phyloP scores from a whole-genome alignment of 176 grass and related monocot species.

The Zea luxurians region DNA sequence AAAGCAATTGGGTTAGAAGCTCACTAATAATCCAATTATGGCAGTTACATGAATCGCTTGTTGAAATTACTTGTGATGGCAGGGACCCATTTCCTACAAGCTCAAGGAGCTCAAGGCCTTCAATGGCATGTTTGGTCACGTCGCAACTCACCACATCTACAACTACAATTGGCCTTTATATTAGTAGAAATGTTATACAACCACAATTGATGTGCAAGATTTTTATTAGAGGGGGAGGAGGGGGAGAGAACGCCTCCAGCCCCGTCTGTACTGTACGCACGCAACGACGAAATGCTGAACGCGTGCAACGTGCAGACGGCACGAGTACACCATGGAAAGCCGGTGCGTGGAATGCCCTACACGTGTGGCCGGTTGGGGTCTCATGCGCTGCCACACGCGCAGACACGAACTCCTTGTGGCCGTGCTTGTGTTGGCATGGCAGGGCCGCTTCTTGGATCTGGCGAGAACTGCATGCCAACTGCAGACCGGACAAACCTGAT shows the following conservation, averaged over 20 bases:
- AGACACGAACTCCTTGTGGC: conserved; percentile 20
- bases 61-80: too few species aligned
- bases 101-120: too few species aligned
- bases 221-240: neutral
- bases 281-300: neutral
- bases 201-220: neutral
- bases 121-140: too few species aligned
- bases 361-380: conserved; percentile 26
- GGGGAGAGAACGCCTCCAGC: neutral
- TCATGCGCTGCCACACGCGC: conserved; percentile 8
- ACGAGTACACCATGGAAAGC: neutral
- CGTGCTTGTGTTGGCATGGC: neutral
- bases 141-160: too few species aligned
- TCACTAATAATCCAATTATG: too few species aligned
- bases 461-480: neutral
- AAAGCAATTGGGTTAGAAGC: too few species aligned
- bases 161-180: too few species aligned
- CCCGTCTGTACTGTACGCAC: neutral
- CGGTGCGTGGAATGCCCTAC: neutral
- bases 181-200: too few species aligned
- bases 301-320: conserved; percentile 5
- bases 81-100: too few species aligned
- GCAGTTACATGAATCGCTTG: too few species aligned
- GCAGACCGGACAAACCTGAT: conserved; percentile 30
- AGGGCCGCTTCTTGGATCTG: conserved; percentile 38